Base-by-base conservation (phyloP, 805 yeast genomes). In the Groenewaldozyma salmanticensis region DNA sequence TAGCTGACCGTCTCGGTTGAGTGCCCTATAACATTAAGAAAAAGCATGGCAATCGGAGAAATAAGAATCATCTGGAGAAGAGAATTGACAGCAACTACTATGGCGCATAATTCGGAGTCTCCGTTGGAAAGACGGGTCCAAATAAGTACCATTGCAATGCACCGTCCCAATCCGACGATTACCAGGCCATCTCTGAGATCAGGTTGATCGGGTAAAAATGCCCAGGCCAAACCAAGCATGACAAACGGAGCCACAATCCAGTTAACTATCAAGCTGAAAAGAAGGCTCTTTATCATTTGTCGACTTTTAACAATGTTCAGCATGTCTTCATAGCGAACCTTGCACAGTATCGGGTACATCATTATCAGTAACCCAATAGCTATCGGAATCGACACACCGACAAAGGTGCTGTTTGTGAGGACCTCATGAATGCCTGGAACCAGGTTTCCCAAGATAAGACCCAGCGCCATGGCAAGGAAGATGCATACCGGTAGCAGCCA, bases 121-220 rank as follows among this genome's bases (percentile, higher is more conserved):
- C 80, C 80, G 5, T 58, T 66, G 2, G 79, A 74, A 15, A 75
- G 59, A 22, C 70, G 67, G 50, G 70, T 75, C 81, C 80, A 75
- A 21, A 75, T 53, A 38, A 75, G 56, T 1, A 74, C 81, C 80
- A 75, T 75, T 18, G 80, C 81, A 47, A 75, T 74, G 52, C 81
- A 75, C 43, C 80, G 57, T 4, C 78, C 80, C 27, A 72, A 42
- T 1, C 81, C 81, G 35, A 75, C 71, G 71, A 75, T 67, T 22
- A 75, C 72, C n/a, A 75, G 63, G 1, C 80, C 80, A 32, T 57
- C 60, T 33, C 80, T 58, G 42, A 70, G 71, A 41, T 72, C 80
- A 5, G 58, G 58, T 38, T 64, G 50, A 42, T 74, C 70, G 42
- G 70, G 70, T 37, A 75, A 48, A 0, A 66, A 62, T 33, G 68